These are phyloP conservation scores for Nakazawaea ernobii DNA, from an alignment of 805 yeast genomes.

Conservation along the genomic window DNA sequence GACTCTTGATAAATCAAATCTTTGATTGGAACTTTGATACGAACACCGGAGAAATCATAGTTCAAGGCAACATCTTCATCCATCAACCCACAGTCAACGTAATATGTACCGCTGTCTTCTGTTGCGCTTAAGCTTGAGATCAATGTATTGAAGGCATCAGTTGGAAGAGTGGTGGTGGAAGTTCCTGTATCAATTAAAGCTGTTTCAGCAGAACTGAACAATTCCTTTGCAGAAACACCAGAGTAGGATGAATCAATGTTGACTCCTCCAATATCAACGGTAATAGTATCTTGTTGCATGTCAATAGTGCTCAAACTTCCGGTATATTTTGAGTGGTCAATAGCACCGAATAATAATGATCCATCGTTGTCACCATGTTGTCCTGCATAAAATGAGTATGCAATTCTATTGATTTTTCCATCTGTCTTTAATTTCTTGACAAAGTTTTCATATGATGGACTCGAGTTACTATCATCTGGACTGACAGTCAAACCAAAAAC, in stretches of 20 bases:
- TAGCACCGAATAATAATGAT: constrained; percentile 35
- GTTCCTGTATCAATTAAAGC: constrained; percentile 52
- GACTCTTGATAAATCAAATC: constrained; percentile 10
- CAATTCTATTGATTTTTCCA: constrained; percentile 33
- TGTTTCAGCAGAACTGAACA: constrained; percentile 3
- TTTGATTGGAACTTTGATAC: constrained; percentile 1
- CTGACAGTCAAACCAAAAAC: constrained; percentile 7
- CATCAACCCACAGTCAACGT: constrained; percentile 5
- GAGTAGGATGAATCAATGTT: constrained; percentile 4
- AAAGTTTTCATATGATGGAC: constrained; percentile 17
- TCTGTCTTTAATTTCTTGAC: constrained; percentile 27
- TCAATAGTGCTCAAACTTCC: constrained; percentile 30
- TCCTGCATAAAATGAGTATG: constrained; percentile 47
- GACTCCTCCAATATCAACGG: constrained; percentile 5
- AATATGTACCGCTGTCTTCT: neutral
- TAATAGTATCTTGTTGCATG: constrained; percentile 12
- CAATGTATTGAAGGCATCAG: constrained; percentile 13
- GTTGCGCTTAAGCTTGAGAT: constrained; percentile 2
- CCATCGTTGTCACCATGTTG: constrained; percentile 24
- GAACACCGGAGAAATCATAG: constrained; percentile 1
- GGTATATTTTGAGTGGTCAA: constrained; percentile 33
- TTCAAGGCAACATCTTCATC: neutral
- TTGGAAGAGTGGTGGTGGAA: constrained; percentile 41
- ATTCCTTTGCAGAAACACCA: neutral
- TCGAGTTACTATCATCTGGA: constrained; percentile 6